Conservation (phyloP, 306 rosid genomes). For the Fragaria ananassa region DNA sequence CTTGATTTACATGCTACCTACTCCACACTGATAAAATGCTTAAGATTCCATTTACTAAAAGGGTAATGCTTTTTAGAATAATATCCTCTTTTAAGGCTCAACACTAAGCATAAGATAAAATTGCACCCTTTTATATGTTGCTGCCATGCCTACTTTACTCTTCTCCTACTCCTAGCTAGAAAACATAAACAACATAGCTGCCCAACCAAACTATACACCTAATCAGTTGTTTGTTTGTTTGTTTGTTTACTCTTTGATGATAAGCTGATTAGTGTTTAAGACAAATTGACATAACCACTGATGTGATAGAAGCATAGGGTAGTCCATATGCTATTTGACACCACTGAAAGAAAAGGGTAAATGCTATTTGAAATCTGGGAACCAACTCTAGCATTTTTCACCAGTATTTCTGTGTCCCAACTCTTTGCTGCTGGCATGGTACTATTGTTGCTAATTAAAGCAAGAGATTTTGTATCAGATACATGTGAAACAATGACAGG, state of each 20-base stretch:
- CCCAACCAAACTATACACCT: not conserved
- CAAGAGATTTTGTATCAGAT: not conserved
- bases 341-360: not conserved
- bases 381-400: not conserved
- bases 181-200: not conserved
- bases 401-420: not conserved
- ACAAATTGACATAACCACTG: not conserved
- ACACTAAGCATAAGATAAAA: not conserved
- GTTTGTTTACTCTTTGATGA: not conserved
- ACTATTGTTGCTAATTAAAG: slow-evolving; percentile 1
- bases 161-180: not conserved
- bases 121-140: not conserved
- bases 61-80: not conserved
- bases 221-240: not conserved
- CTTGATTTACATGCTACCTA: slow-evolving; percentile 13
- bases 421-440: not conserved
- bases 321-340: not conserved
- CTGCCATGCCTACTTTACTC: not conserved
- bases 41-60: slow-evolving; percentile 1
- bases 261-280: not conserved
- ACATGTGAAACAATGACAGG: slow-evolving; percentile 1
- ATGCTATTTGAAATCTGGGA: not conserved
- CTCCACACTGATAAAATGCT: slow-evolving; percentile 16
- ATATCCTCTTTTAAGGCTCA: not conserved
- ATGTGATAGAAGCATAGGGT: not conserved